Evolutionary conservation across 257 asterid genomes (phyloP), one percentile per base, ranked within the genome.

Genomic region (Handroanthus guayacan): DNA sequence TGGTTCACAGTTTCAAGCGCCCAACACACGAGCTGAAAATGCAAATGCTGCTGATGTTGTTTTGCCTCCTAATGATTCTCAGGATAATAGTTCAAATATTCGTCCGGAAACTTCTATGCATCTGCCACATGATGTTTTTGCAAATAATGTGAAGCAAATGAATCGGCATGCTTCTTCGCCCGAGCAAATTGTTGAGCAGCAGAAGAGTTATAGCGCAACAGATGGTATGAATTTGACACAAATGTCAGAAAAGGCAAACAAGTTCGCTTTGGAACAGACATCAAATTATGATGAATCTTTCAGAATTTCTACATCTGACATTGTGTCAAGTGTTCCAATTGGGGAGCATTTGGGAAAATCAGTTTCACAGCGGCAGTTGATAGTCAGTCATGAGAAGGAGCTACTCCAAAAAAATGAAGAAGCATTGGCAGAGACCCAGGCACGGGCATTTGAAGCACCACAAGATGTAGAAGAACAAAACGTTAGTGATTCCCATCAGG

Each of bases 81-180:
- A 80, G 79, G 95, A 82, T 75, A 69, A 58, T 52, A 68, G 69
- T 79, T 85, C 82, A 50, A 82, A 20, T 66, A 83, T 86, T 81
- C 80, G 76, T 75, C 78, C 87, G 41, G 90, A 84, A 66, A 67
- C 84, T 51, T 72, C 88, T 8, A 34, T 81, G 75, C 87, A 72
- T 76, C 79, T 76, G 81, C 98, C 89, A 9, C 97, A 91, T 83
- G 88, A 68, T 72, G 18, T 80, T 55, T 74, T 79, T 78, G 84
- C 82, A 9, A 81, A 82, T 68, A 65, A 65, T 72, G 75, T 66
- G 17, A 82, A 63, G 51, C 87, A 84, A 54, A 82, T 62, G 45
- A 81, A 78, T 69, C 85, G 82, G 92, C 84, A 80, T 82, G 56
- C 81, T 68, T 39, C 86, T 73, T 41, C 44, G 20, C 63, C 84